Evolutionary conservation across 2,329 filamentous ascomycete species (phyloP).

Genomic region (Penicillium sp.): DNA sequence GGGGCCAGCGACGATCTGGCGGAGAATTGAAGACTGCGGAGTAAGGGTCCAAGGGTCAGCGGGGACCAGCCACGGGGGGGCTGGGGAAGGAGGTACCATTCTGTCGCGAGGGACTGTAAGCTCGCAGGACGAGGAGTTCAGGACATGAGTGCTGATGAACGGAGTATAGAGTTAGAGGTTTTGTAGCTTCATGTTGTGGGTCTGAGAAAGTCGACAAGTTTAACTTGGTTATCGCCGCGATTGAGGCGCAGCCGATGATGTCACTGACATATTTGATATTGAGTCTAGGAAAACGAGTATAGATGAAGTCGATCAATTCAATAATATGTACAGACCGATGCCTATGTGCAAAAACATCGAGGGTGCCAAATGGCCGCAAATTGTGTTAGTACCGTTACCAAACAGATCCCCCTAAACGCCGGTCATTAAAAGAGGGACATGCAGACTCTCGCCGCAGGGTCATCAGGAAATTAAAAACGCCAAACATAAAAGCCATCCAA

Average conservation of each 20-base stretch:
- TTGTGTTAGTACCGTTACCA: neutral
- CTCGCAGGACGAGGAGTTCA: neutral
- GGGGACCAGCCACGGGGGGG: neutral
- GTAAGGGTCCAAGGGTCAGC: neutral
- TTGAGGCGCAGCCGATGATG: constrained; percentile 19
- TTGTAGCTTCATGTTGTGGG: neutral
- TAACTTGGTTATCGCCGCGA: constrained; percentile 5
- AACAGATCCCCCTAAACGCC: neutral
- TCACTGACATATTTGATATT: constrained; percentile 1
- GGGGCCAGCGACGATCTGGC: constrained; percentile 86
- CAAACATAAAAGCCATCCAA: neutral
- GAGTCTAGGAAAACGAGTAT: neutral
- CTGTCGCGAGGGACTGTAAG: neutral
- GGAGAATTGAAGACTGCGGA: constrained; percentile 65
- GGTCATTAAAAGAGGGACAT: constrained; percentile 4
- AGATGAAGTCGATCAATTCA: neutral
- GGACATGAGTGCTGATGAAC: neutral
- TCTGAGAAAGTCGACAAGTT: neutral
- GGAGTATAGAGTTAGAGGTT: neutral
- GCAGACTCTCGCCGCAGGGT: neutral
- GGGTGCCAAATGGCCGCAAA: neutral
- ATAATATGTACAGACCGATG: neutral
- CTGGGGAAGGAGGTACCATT: neutral
- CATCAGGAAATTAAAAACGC: neutral
- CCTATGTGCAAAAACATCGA: neutral